Base-by-base conservation (phyloP, 805 yeast genomes). In the Wickerhamomyces silvicola region DNA sequence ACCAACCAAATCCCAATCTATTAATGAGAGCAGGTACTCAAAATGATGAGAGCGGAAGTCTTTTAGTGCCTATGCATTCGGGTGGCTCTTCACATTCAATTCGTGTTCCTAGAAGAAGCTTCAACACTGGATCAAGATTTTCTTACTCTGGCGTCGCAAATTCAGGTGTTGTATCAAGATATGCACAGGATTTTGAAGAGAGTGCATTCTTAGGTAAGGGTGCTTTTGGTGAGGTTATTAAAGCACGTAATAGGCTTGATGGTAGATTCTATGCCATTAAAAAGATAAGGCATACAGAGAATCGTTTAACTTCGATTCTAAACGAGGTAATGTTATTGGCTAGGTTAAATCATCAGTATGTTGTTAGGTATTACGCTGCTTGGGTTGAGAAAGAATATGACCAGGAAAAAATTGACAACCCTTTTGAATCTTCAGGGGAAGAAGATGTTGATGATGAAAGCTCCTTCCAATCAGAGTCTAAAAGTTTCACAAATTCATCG, bases 151-250 rank as follows among this genome's bases (percentile, higher is more conserved):
- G 54, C n/a, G 37, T 51, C 3, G 34, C 48, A 5, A 43, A 54
- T 5, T 41, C 43, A 58, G 48, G 42, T 9, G 27, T 37, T 1
- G 24, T 37, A 2, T 86, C 95, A 1, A 67, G 98, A 41, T 92
- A 90, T 52, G 82, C 78, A 4, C 75, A 88, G 40, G 99, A 92
- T 53, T 92, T 94, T 57, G 98, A 92, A 56, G 98, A 92, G 52
- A 82, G 86, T 27, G 92, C 90, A 1, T 75, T 80, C 14, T 60
- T 92, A 7, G 99, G 99, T 2, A 76, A 78, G 45, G 99, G 99
- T 24, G 99, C 94, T 0, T 92, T 82, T 59, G 99, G 99, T 6
- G 97, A 92, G 56, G 99, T 92, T 7, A 96, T 92, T n/a, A 88
- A 90, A 50, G 97, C 92, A 0, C 67, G 98, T 39, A 90, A 88